A percentile compares a stretch with the other conserved stretches of the same genome.
Conservation (phyloP, 805 yeast genomes). For the Hanseniaspora lachancei region DNA sequence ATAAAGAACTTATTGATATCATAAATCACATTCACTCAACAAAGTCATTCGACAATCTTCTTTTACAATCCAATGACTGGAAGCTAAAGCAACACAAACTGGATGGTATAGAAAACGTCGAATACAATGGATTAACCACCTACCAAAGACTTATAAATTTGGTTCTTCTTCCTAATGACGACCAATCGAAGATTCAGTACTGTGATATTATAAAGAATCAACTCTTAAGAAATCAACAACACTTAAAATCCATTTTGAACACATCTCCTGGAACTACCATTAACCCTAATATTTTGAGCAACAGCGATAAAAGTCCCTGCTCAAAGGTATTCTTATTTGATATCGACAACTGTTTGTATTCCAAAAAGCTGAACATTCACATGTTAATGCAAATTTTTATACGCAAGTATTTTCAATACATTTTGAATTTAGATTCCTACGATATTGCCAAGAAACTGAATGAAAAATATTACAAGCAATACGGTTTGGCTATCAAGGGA, state of each 20-base stretch:
- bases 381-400: conserved; percentile 80
- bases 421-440: conserved; percentile 47
- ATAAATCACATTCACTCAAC: conserved; percentile 11
- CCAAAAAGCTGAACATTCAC: conserved; percentile 59
- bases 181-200: conserved; percentile 8
- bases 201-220: conserved; percentile 19
- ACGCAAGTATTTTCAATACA: conserved; percentile 62
- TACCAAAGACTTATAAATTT: conserved; percentile 10
- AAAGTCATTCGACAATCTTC: conserved; percentile 1
- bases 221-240: conserved; percentile 23
- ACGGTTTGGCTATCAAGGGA: conserved; percentile 91
- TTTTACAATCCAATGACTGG: conserved; percentile 5
- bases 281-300: conserved; percentile 19
- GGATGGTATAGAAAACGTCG: not conserved
- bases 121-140: conserved; percentile 10
- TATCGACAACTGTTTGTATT: conserved; percentile 84
- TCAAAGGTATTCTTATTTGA: conserved; percentile 61
- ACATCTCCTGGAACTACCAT: conserved; percentile 27
- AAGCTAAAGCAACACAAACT: conserved; percentile 6
- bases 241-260: conserved; percentile 25
- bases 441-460: conserved; percentile 59
- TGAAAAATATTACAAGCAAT: conserved; percentile 62
- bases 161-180: not conserved
- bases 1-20: conserved; percentile 1
- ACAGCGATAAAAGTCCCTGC: conserved; percentile 22